Conservation (phyloP, 768 basidiomycete genomes). For the Russula sp. region DNA sequence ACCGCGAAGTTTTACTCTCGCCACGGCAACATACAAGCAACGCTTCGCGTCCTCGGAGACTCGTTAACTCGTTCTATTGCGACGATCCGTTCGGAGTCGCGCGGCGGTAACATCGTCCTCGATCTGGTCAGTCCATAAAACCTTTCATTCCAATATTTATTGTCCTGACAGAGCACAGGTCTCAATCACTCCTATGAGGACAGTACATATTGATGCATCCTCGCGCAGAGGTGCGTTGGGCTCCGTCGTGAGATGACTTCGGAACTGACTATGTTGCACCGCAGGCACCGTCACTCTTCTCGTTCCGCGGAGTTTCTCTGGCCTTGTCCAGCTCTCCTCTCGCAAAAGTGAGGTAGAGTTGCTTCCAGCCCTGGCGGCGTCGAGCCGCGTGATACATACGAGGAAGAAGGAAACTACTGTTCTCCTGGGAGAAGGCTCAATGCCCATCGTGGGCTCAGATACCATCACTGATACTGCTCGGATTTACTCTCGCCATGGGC, state of each 20-base stretch:
- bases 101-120: slow-evolving; percentile 4
- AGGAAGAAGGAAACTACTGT: slow-evolving; percentile 4
- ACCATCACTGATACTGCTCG: slow-evolving; percentile 9
- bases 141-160: not conserved
- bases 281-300: slow-evolving; percentile 15
- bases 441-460: slow-evolving; percentile 1
- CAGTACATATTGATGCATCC: not conserved
- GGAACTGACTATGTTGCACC: not conserved
- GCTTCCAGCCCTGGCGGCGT: slow-evolving; percentile 13
- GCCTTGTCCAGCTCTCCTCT: slow-evolving; percentile 15
- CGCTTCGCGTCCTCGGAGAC: slow-evolving; percentile 10
- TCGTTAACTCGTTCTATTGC: slow-evolving; percentile 6
- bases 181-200: slow-evolving; percentile 9
- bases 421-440: slow-evolving; percentile 10
- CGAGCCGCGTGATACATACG: slow-evolving; percentile 4
- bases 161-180: slow-evolving; percentile 3
- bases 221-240: not conserved
- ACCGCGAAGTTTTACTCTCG: slow-evolving; percentile 12
- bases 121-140: slow-evolving; percentile 10
- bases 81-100: slow-evolving; percentile 9
- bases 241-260: not conserved
- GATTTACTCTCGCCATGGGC: slow-evolving; percentile 12
- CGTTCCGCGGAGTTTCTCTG: slow-evolving; percentile 18
- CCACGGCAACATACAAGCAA: slow-evolving; percentile 8
- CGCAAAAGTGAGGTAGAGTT: slow-evolving; percentile 1